Conservation (phyloP, 352 stramenopile species). For the Aphanomyces invadans region DNA sequence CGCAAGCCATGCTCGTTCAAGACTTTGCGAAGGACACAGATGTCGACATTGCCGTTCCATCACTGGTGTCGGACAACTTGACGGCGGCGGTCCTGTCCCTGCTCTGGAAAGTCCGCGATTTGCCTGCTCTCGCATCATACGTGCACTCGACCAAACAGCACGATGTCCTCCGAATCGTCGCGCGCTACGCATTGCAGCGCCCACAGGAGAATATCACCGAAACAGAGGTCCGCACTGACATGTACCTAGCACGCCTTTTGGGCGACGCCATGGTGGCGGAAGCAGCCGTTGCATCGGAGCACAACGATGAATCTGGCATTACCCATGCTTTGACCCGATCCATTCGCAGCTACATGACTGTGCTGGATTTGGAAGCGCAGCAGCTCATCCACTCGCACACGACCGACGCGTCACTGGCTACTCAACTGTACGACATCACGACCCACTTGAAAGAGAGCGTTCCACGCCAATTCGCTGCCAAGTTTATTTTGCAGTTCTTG, state of each 20-base stretch:
- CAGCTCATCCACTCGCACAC: neutral
- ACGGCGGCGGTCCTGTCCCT: neutral
- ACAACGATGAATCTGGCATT: neutral
- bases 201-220: no score
- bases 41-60: neutral
- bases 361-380: neutral
- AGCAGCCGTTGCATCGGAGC: neutral
- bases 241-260: neutral
- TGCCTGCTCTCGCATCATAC: neutral
- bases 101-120: neutral
- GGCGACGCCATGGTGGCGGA: slow-evolving; percentile 1
- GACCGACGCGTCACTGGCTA: neutral
- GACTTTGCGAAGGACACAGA: neutral
- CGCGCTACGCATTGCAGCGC: neutral
- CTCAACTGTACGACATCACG: slow-evolving; percentile 3
- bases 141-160: slow-evolving; percentile 34
- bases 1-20: neutral
- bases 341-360: neutral
- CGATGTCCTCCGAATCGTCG: neutral
- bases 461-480: neutral
- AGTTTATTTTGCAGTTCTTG: slow-evolving; percentile 2
- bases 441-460: neutral
- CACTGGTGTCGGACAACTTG: neutral
- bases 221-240: neutral
- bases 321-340: neutral